A percentile compares a stretch with the other conserved stretches of the same genome.
Conservation (phyloP, 164 flowering plant species). For the Chimonanthus salicifolius region DNA sequence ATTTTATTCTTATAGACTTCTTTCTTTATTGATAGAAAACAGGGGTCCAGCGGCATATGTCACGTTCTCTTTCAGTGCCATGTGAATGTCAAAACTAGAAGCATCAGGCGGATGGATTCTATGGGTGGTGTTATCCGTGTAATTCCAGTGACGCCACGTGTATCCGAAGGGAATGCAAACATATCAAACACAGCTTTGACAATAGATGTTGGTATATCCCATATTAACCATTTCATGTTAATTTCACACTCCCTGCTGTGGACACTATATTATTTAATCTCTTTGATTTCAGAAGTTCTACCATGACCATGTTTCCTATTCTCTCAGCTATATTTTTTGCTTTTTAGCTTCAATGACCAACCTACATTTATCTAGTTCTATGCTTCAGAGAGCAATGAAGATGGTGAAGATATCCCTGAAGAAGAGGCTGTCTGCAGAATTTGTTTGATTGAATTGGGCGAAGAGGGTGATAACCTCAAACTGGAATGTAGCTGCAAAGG, state of each 20-base stretch:
- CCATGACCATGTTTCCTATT: neutral
- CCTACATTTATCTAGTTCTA: conserved; percentile 19
- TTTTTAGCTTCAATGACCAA: conserved; percentile 11
- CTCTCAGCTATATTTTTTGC: conserved; percentile 4
- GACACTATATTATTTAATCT: neutral
- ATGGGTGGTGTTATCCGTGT: conserved; percentile 59
- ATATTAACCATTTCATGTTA: conserved; percentile 7
- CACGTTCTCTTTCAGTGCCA: conserved; percentile 94
- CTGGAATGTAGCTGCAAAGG: conserved; percentile 99
- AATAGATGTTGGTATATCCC: conserved; percentile 45
- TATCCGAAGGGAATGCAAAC: conserved; percentile 33
- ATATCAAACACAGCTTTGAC: conserved; percentile 18
- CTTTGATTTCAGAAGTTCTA: neutral
- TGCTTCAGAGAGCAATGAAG: conserved; percentile 48
- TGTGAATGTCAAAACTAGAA: conserved; percentile 37
- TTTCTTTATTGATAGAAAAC: conserved; percentile 35
- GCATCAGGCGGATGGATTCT: conserved; percentile 55
- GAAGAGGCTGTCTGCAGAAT: conserved; percentile 97
- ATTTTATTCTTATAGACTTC: conserved; percentile 3
- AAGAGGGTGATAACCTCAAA: conserved; percentile 88
- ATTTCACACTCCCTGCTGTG: neutral
- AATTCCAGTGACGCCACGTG: conserved; percentile 73
- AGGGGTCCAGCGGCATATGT: conserved; percentile 37
- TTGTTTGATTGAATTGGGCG: conserved; percentile 77
- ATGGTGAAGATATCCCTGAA: conserved; percentile 90